A percentile compares a stretch with the other conserved stretches of the same genome.
These are phyloP conservation scores for Galerina sulciceps DNA, from an alignment of 768 basidiomycete genomes.

Conservation along the genomic window DNA sequence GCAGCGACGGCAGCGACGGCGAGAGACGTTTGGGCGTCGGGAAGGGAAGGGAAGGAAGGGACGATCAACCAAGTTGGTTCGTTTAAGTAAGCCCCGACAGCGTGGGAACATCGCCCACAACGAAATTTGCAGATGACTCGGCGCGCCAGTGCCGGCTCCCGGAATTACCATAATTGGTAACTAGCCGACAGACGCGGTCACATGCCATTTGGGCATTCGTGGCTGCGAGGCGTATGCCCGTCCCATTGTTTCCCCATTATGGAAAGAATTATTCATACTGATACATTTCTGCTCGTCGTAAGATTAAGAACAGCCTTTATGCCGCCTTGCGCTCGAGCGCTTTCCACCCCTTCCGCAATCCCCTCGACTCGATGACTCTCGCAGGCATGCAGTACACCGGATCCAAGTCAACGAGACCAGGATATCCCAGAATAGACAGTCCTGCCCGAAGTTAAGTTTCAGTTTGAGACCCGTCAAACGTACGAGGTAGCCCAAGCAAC, in stretches of 20 bases:
- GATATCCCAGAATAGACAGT: slow-evolving; percentile 87
- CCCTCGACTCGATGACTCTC: slow-evolving; percentile 65
- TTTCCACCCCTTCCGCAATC: slow-evolving; percentile 71
- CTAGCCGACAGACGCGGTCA: slow-evolving; percentile 16
- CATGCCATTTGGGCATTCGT: background rate
- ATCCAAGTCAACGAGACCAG: slow-evolving; percentile 83
- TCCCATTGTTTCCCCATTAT: slow-evolving; percentile 8
- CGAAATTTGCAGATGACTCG: slow-evolving; percentile 14
- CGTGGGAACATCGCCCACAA: slow-evolving; percentile 10
- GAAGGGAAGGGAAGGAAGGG: background rate
- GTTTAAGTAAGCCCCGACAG: slow-evolving; percentile 2
- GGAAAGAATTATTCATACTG: background rate
- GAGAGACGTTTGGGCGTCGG: background rate
- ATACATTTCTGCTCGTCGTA: background rate
- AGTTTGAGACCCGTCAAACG: background rate
- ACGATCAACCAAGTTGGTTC: background rate
- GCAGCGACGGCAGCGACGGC: background rate
- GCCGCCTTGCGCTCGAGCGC: slow-evolving; percentile 39
- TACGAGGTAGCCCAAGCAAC: background rate
- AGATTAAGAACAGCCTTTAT: background rate
- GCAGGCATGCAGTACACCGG: slow-evolving; percentile 98
- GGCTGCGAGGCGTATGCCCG: background rate
- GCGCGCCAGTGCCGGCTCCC: slow-evolving; percentile 9
- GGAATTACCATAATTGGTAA: background rate
- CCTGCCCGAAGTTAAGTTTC: slow-evolving; percentile 44